Evolutionary conservation across 2,329 filamentous ascomycete genomes (phyloP), one percentile per base, ranked within the genome.

Genomic region (Colletotrichum melonis): DNA sequence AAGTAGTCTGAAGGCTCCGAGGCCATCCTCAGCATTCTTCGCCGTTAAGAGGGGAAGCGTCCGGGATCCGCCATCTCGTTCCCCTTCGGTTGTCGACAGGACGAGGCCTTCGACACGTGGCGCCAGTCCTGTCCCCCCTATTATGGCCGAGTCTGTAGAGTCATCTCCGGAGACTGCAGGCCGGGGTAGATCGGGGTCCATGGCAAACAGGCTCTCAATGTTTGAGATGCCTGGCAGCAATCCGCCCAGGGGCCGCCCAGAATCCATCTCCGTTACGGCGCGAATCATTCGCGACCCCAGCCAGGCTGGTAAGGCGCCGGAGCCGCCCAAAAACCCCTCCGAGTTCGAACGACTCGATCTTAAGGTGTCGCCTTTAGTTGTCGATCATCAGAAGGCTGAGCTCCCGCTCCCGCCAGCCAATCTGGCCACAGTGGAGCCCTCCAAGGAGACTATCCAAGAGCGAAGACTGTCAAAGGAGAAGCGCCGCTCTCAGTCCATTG

Each of bases 261-360:
- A 95, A 78, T 95, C 94, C 0, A 91, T 97, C n/a, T 95, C 95
- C 58, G 95, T 98, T 12, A 97, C 93, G 22, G 94, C 95, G 62
- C 91, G 92, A 64, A 97, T 97, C 75, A 86, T 97, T 49, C 91
- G 94, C 60, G 93, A 93, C 76, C 85, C 88, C 12, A 81, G 80
- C 24, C 85, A 88, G 42, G 82, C 84, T 55, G 81, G 82, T 5
- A 83, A 81, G 71, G 80, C 80, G 24, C 78, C 84, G 2, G 87
- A 89, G 22, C 77, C 80, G 2, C 82, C 81, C 2, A 82, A 80
- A 49, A 85, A 86, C 63, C 78, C 79, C 22, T 81, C 79, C 2
- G 88, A 90, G 22, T 87, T 84, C 74, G 80, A 79, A 49, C 84
- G 85, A 6, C 75, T 89, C 52, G 87, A 91, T 22, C 80, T 92